A percentile compares a stretch with the other conserved stretches of the same genome.
These are phyloP conservation scores for Cucurbita pepo DNA, from an alignment of 306 rosid genomes.

Conservation along the genomic window DNA sequence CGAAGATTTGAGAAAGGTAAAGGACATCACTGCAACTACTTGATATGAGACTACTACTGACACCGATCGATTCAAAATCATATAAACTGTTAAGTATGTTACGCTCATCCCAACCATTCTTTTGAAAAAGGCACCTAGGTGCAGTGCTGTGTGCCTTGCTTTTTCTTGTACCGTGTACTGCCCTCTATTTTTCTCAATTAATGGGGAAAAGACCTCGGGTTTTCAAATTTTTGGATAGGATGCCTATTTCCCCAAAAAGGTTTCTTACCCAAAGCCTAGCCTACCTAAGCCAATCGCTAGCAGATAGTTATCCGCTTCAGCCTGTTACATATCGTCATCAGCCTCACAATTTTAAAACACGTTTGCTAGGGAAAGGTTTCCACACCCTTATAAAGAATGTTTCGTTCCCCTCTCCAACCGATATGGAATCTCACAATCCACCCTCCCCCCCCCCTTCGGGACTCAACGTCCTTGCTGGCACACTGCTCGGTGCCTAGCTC, in stretches of 20 bases:
- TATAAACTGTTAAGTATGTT: background rate
- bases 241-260: background rate
- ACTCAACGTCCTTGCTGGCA: too few species aligned
- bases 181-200: background rate
- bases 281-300: too few species aligned
- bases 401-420: too few species aligned
- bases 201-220: background rate
- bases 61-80: background rate
- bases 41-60: background rate
- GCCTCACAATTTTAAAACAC: too few species aligned
- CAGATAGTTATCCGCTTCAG: too few species aligned
- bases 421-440: too few species aligned
- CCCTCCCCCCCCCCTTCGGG: too few species aligned
- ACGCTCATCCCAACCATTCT: background rate
- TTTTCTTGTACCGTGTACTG: background rate
- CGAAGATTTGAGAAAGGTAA: background rate
- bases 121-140: background rate
- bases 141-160: background rate
- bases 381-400: too few species aligned
- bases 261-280: too few species aligned
- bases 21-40: background rate
- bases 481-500: background rate
- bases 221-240: background rate
- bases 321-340: too few species aligned
- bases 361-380: too few species aligned